Evolutionary conservation across 2,329 filamentous ascomycete species (phyloP), one percentile per base, ranked within the genome.

Genomic region (Coniochaeta prunicola): DNA sequence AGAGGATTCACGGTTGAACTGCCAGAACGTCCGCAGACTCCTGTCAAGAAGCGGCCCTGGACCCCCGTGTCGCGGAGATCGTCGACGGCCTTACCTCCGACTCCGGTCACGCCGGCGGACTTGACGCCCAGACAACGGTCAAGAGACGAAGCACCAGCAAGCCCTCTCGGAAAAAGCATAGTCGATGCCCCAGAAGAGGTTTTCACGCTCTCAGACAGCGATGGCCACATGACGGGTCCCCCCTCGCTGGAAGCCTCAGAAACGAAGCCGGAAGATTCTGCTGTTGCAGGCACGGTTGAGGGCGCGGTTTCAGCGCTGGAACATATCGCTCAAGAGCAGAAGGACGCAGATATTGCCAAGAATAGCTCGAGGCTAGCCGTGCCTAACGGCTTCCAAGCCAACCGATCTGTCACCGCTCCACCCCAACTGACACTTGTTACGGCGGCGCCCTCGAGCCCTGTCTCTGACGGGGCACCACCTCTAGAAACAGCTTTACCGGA

Each of bases 1-100:
- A 81, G 91, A 60, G 81, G 82, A 3, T 96, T 96, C 65, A 87
- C 84, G 0, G 85, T 93, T 12, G 81, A 88, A 56, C 75, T 94
- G 19, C 90, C 90, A 0, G 85, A 90, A 65, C 79, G 82, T 59
- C 86, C 87, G 12, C 79, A 82, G 64, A 83, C 82, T 1, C 88
- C 87, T 1, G 76, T 84, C 57, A 86, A 80, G 67, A 88, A 86
- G 73, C 84, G 80, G 63, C 86, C 88, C 15, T 91, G 88, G 85
- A 86, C 80, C 30, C 85, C 87, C 1, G 80, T 71, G 2, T 66
- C 33, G 12, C 53, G 68, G 53, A 65, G 65, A 21, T 64, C 68
- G 0, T 65, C 66, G 19, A 59, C 63, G 21, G 65, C 68, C 4
- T 60, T 55, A 24, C 67, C 71, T 1, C 62, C 67, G 15, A 63